phyloP scores from a whole-genome alignment of 2,329 filamentous ascomycete species.

The Diaporthe helianthi region DNA sequence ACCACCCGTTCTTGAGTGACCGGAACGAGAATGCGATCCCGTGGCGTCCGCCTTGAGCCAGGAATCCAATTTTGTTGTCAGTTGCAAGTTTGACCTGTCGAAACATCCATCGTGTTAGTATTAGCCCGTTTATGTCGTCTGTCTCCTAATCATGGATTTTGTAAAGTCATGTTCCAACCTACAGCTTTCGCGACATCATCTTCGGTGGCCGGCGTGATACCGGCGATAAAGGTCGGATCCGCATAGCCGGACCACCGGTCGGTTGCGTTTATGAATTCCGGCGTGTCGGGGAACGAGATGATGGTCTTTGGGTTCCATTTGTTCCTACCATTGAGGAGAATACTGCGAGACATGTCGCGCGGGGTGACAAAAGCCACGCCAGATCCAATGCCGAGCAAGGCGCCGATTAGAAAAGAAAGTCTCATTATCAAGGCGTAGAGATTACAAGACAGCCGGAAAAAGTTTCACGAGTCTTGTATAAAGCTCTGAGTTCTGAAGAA shows the following conservation, averaged over 20 bases:
- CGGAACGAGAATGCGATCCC: neutral
- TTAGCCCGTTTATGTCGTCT: no score
- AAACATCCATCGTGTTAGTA: no score
- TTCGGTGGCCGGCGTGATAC: neutral
- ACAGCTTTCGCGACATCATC: neutral
- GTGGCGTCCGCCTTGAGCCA: conserved; percentile 1
- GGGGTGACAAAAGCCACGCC: no score
- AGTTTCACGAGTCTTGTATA: no score
- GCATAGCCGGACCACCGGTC: neutral
- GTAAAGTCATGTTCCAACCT: neutral
- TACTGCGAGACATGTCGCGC: no score
- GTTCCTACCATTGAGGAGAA: no score
- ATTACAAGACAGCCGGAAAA: no score
- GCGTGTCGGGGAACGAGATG: neutral
- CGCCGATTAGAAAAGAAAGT: no score
- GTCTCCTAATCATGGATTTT: no score
- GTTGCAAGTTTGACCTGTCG: neutral
- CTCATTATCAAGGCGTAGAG: no score
- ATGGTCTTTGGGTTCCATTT: neutral
- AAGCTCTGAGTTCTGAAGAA: no score
- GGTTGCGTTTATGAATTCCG: neutral
- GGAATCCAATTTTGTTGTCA: neutral
- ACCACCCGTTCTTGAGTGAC: conserved; percentile 48
- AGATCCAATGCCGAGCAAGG: no score
- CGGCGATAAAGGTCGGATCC: neutral